Evolutionary conservation across 257 asterid genomes (phyloP), one percentile per base, ranked within the genome.

Genomic region (Nicotiana attenuata): DNA sequence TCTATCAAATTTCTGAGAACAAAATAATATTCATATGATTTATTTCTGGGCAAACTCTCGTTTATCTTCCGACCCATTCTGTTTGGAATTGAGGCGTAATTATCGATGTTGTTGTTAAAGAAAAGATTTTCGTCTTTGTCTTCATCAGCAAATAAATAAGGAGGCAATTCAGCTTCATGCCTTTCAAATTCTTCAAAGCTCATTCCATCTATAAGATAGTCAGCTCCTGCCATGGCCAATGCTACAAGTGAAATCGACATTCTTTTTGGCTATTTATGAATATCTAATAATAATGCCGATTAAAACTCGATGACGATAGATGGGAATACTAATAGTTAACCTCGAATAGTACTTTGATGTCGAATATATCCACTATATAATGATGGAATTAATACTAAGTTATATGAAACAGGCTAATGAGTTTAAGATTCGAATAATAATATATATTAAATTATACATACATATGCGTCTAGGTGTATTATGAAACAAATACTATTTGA

Each of bases 161-260:
- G 77, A 1, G 77, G 77, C 29, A 69, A 33, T 22, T 45, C n/a
- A 20, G 20, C 78, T 71, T 71, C 78, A 71, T 41, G 53, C 7
- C 22, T 3, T 13, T 45, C 78, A 20, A 0, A 71, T 71, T 45
- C 78, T 71, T 71, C 78, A 4, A 71, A 2, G 78, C 28, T 22
- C 3, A 47, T 73, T 82, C 90, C 86, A 17, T 64, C 81, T 76
- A 88, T 86, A 2, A 24, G 63, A 35, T 76, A 86, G 53, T 84
- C 45, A 55, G 83, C 89, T 22, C 94, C 91, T 2, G 87, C 77
- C 92, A 91, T 89, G 47, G 92, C 91, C 79, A 89, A 77, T 24
- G 92, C 92, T 84, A 89, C 94, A 53, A 89, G 80, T 20, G 94
- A 89, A 66, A 80, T 20, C 0, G 78, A 59, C 94, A 86, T 88